These are phyloP conservation scores for Talaromyces amestolkiae DNA, from an alignment of 2,329 filamentous ascomycete genomes.

Conservation along the genomic window DNA sequence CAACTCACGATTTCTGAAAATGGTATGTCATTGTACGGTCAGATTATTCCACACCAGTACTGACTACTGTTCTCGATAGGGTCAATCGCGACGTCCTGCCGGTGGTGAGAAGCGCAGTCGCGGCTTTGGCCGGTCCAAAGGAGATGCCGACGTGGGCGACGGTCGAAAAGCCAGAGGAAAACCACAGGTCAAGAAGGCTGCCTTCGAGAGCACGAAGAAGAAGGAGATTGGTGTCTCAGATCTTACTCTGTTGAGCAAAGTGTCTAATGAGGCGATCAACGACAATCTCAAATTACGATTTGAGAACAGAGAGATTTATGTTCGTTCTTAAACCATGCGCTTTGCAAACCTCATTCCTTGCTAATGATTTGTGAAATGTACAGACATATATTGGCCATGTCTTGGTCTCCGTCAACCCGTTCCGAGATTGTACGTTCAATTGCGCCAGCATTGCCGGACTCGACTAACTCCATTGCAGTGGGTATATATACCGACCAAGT, in stretches of 20 bases:
- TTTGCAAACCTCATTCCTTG: too few relatives aligned
- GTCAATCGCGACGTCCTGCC: constrained; percentile 44
- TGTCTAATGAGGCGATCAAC: constrained; percentile 98
- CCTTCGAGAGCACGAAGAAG: constrained; percentile 95
- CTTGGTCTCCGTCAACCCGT: constrained; percentile 97
- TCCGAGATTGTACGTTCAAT: constrained; percentile 68
- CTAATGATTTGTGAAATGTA: constrained; percentile 1
- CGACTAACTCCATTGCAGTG: constrained; percentile 53
- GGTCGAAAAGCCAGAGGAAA: constrained; percentile 49
- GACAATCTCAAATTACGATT: constrained; percentile 98
- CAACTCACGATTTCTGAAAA: constrained; percentile 32
- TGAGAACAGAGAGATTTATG: constrained; percentile 94
- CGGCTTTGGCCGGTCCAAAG: constrained; percentile 43
- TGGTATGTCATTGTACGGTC: constrained; percentile 27
- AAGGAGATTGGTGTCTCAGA: constrained; percentile 99
- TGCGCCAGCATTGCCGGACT: neutral
- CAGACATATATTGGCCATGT: constrained; percentile 99
- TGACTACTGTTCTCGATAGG: constrained; percentile 25
- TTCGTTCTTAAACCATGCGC: constrained; percentile 40
- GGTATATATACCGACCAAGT: constrained; percentile 97
- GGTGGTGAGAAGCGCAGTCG: constrained; percentile 45
- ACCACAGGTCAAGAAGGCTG: constrained; percentile 86
- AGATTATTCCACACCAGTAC: neutral
- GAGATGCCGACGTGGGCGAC: constrained; percentile 41
- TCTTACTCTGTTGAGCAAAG: constrained; percentile 94